Base-by-base conservation (phyloP, 352 stramenopile species). In the Globisporangium acanthophoron region DNA sequence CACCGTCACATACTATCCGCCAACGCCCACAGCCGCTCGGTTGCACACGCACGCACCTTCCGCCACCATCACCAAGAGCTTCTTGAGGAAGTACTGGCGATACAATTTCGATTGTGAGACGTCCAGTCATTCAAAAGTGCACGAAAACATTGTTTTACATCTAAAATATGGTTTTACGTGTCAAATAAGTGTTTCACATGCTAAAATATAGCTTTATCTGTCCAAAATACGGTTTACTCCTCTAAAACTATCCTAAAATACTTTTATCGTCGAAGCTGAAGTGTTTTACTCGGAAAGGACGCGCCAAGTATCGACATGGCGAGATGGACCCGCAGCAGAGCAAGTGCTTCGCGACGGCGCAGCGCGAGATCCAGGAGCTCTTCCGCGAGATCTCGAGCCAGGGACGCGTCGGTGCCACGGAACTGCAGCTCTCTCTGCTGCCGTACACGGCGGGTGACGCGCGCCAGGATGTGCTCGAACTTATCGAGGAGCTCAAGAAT, bases 361-460 rank as follows among this genome's bases (percentile, higher is more conserved):
- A 87, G 55, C 61, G 61, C 31, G 75, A 87, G 52, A 67, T 88
- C 3, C 72, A 74, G 3, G 78, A 85, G 52, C 58, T 88, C 18
- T 88, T 88, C 61, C 67, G 69, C 3, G 74, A 85, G 52, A 69
- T 88, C 5, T 73, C 75, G 37, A 64, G 51, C 58, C 69, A 85
- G 47, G 78, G 78, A 2, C 74, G 68, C 35, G 76, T 87, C 9
- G 69, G 69, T 16, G 49, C 66, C 1, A 33, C 40, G 0, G 78
- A 86, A 59, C 59, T 88, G n/a, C 74, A 84, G 54, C 53, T 62
- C 2, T 59, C 63, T 43, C 58, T 90, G 48, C 54, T 87, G 12
- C 78, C 76, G 45, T 85, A 82, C 52, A 83, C 80, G 5, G 80
- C 76, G 18, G 80, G 80, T 33, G 80, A 85, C 54, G 78, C 67